Percentiles rank a stretch among this genome's conserved stretches.
Evolutionary conservation across 768 basidiomycete species (phyloP).

Genomic region (Naganishia onofrii): DNA sequence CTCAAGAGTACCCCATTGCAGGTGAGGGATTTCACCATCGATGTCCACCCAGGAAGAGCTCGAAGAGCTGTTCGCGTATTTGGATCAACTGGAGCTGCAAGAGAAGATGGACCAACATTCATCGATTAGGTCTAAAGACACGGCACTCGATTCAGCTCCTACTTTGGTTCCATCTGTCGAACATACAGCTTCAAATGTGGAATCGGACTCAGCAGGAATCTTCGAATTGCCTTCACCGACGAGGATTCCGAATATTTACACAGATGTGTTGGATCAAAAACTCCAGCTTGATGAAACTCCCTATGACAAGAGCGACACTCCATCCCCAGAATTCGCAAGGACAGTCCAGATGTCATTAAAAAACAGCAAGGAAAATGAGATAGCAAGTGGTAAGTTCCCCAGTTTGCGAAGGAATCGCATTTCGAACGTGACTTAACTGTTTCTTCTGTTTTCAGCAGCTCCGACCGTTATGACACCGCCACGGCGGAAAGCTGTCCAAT

Average conservation of each 20-base stretch:
- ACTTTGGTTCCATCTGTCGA: neutral
- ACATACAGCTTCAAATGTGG: neutral
- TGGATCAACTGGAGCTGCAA: slow-evolving; percentile 15
- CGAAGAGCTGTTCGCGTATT: slow-evolving; percentile 18
- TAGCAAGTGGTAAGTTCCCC: neutral
- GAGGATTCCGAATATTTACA: neutral
- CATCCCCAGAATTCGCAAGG: neutral
- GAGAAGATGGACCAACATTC: neutral
- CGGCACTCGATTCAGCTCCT: neutral
- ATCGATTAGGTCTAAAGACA: neutral
- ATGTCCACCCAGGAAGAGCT: slow-evolving; percentile 6
- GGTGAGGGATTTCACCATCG: neutral
- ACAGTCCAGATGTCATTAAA: neutral
- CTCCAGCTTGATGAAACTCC: neutral
- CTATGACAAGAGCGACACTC: neutral
- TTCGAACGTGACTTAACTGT: neutral
- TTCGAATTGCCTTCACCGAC: neutral
- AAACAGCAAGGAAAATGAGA: neutral
- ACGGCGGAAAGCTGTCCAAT: neutral
- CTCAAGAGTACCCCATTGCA: neutral
- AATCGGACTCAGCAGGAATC: neutral
- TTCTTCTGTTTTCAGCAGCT: neutral
- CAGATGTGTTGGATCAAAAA: neutral
- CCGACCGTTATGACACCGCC: neutral
- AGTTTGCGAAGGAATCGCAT: neutral